phyloP scores from a whole-genome alignment of 805 yeast species.

The Pichia californica region DNA sequence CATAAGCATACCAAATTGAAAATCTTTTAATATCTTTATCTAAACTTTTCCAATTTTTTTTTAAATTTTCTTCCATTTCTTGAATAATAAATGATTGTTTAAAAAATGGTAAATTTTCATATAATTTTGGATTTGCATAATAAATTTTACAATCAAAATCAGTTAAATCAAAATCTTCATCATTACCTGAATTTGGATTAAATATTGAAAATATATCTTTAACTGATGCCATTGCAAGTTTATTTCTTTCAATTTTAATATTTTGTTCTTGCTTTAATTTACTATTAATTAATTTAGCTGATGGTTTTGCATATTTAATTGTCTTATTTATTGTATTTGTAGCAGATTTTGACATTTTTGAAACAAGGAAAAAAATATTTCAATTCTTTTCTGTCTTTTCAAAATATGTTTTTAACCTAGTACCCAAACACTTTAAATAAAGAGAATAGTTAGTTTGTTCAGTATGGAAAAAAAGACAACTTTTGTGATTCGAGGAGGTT shows the following conservation, averaged over 20 bases:
- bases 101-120: slow-evolving; percentile 34
- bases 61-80: slow-evolving; percentile 37
- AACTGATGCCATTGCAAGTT: slow-evolving; percentile 34
- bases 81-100: slow-evolving; percentile 54
- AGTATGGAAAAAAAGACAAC: too few species aligned
- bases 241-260: slow-evolving; percentile 27
- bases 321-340: neutral
- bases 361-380: too few species aligned
- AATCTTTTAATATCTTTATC: slow-evolving; percentile 45
- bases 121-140: slow-evolving; percentile 26
- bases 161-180: slow-evolving; percentile 26
- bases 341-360: neutral
- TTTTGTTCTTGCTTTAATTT: slow-evolving; percentile 25
- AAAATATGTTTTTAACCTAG: too few species aligned
- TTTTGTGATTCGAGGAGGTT: too few species aligned
- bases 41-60: slow-evolving; percentile 50
- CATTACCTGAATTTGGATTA: slow-evolving; percentile 26
- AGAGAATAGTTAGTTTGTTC: too few species aligned
- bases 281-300: slow-evolving; percentile 15
- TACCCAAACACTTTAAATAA: too few species aligned
- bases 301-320: slow-evolving; percentile 17
- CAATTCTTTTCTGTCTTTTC: too few species aligned
- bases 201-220: slow-evolving; percentile 33
- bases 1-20: slow-evolving; percentile 58
- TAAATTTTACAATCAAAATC: slow-evolving; percentile 30